Conservation (phyloP, 352 stramenopile species). For the Globisporangium emineosum region DNA sequence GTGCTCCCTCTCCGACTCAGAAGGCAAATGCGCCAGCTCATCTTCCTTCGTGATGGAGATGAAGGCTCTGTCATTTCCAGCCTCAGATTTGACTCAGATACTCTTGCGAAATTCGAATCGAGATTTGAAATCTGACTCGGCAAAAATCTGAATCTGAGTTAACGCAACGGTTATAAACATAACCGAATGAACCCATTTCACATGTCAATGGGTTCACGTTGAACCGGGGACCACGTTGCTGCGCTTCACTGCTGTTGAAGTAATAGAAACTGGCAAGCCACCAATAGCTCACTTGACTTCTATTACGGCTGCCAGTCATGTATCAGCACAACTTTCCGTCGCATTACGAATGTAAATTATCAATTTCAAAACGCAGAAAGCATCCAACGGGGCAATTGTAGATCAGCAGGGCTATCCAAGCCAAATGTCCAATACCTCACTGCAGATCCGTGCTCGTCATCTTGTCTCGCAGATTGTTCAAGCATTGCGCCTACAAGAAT, state of each 20-base stretch:
- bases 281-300: too few species aligned
- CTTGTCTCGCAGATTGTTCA: conserved; percentile 50
- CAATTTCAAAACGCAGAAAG: background rate
- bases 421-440: conserved; percentile 13
- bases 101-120: too few species aligned
- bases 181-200: background rate
- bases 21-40: background rate
- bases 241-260: too few species aligned
- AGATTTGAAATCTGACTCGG: too few species aligned
- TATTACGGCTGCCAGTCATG: too few species aligned
- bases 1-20: conserved; percentile 2
- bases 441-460: conserved; percentile 51
- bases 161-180: too few species aligned
- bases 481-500: conserved; percentile 39
- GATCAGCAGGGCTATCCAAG: too few species aligned
- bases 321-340: background rate
- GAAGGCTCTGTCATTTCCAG: background rate
- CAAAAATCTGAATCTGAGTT: background rate
- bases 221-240: too few species aligned
- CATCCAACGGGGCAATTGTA: background rate
- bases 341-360: background rate
- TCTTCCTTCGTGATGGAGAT: conserved; percentile 2
- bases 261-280: too few species aligned
- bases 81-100: background rate
- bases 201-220: too few species aligned